Conservation (phyloP, 768 basidiomycete genomes). For the Tephrocybe sp. region DNA sequence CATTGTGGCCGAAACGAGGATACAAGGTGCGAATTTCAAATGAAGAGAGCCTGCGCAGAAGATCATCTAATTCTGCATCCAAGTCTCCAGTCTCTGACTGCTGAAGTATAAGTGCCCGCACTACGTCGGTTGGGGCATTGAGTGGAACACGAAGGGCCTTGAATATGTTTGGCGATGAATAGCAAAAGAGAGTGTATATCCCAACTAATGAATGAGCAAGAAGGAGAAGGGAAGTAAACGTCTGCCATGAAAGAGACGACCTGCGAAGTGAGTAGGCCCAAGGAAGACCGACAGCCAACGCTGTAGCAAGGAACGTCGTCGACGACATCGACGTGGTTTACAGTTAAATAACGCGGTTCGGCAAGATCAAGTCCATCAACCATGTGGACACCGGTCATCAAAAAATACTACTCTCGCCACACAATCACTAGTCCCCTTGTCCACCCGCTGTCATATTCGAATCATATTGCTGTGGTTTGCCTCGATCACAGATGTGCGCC, state of each 20-base stretch:
- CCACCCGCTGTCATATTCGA: no score
- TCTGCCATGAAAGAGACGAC: conserved; percentile 13
- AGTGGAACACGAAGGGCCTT: conserved; percentile 50
- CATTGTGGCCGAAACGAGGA: conserved; percentile 65
- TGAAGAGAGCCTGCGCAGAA: conserved; percentile 53
- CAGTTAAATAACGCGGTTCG: conserved; percentile 1
- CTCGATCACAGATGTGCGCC: no score
- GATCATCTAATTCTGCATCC: conserved; percentile 43
- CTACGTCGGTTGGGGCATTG: conserved; percentile 48
- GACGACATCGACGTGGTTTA: conserved; percentile 5
- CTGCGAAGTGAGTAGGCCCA: conserved; percentile 18
- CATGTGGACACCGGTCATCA: not conserved
- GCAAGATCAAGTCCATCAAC: not conserved
- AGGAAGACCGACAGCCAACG: conserved; percentile 16
- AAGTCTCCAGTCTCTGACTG: conserved; percentile 38
- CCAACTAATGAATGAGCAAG: conserved; percentile 50
- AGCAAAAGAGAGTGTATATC: conserved; percentile 41
- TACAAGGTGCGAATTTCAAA: conserved; percentile 59
- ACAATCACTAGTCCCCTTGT: not conserved
- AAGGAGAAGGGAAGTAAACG: conserved; percentile 35
- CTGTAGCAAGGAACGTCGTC: conserved; percentile 14
- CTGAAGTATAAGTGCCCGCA: conserved; percentile 43
- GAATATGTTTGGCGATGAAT: conserved; percentile 63
- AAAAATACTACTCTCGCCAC: not conserved
- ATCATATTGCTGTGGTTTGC: no score